phyloP scores from a whole-genome alignment of 495 filamentous ascomycete species.

The Lindgomyces ingoldianus region DNA sequence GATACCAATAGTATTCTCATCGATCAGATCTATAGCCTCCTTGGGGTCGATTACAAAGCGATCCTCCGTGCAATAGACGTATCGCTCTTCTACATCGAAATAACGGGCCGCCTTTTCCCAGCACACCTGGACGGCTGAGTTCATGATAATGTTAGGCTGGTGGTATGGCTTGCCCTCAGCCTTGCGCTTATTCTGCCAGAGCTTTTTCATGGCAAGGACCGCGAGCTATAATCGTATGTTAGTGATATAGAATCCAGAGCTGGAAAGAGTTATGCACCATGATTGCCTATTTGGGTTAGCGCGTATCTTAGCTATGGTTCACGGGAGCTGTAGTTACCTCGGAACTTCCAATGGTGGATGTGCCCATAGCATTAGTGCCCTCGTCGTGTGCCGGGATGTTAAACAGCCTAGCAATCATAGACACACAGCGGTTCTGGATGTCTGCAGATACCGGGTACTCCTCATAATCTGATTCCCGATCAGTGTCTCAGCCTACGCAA shows the following conservation, averaged over 20 bases:
- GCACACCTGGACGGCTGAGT: conserved; percentile 88
- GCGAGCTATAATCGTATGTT: conserved; percentile 53
- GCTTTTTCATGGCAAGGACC: conserved; percentile 91
- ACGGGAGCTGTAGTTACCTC: conserved; percentile 68
- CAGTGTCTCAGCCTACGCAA: neutral
- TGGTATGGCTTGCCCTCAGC: conserved; percentile 73
- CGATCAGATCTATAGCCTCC: conserved; percentile 77
- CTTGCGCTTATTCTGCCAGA: conserved; percentile 82
- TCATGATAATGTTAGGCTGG: conserved; percentile 88
- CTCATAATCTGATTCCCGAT: conserved; percentile 72
- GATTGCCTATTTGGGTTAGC: conserved; percentile 9
- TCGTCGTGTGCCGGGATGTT: conserved; percentile 61
- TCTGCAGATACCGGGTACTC: conserved; percentile 87
- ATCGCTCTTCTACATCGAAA: conserved; percentile 89
- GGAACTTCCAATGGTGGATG: conserved; percentile 80
- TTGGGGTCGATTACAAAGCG: conserved; percentile 86
- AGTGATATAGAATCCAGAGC: neutral
- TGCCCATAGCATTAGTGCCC: conserved; percentile 68
- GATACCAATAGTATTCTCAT: conserved; percentile 96
- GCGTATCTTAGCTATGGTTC: neutral
- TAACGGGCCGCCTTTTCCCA: conserved; percentile 97
- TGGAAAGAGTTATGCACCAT: neutral
- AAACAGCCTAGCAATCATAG: conserved; percentile 90
- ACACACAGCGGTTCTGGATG: conserved; percentile 89
- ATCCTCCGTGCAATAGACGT: conserved; percentile 77